A percentile compares a stretch with the other conserved stretches of the same genome.
These are phyloP conservation scores for Naganishia sp. DNA, from an alignment of 1,284 basidiomycete species.

Conservation along the genomic window DNA sequence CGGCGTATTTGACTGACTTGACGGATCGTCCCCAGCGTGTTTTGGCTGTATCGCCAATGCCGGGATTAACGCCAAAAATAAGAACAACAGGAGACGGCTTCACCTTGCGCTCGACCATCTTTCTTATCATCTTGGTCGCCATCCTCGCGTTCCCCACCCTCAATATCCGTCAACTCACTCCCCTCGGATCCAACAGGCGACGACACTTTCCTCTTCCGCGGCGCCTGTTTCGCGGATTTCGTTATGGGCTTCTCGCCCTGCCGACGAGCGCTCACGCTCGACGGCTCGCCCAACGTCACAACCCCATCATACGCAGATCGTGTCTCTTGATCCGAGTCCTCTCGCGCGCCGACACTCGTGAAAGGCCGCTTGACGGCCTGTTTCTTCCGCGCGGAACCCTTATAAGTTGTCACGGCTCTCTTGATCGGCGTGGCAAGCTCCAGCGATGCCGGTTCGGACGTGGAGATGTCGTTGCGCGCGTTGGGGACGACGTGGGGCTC, in stretches of 20 bases:
- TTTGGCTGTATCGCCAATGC: neutral
- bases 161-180: neutral
- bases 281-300: no score
- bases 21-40: constrained; percentile 6
- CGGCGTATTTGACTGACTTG: constrained; percentile 1
- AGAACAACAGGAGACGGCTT: neutral
- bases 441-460: no score
- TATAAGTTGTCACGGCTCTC: no score
- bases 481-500: no score
- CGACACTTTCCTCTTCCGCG: neutral
- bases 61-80: neutral
- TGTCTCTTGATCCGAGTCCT: no score
- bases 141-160: neutral
- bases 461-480: no score
- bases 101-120: neutral
- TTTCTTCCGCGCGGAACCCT: no score
- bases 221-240: neutral
- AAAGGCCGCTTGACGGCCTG: no score
- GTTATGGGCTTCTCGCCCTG: neutral
- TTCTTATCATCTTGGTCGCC: neutral
- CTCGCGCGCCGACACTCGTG: no score
- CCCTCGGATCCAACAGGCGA: neutral
- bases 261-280: no score
- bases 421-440: no score
- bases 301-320: no score